A percentile compares a stretch with the other conserved stretches of the same genome.
These are phyloP conservation scores for Colletotrichum sp. DNA, from an alignment of 2,329 filamentous ascomycete genomes.

Conservation along the genomic window DNA sequence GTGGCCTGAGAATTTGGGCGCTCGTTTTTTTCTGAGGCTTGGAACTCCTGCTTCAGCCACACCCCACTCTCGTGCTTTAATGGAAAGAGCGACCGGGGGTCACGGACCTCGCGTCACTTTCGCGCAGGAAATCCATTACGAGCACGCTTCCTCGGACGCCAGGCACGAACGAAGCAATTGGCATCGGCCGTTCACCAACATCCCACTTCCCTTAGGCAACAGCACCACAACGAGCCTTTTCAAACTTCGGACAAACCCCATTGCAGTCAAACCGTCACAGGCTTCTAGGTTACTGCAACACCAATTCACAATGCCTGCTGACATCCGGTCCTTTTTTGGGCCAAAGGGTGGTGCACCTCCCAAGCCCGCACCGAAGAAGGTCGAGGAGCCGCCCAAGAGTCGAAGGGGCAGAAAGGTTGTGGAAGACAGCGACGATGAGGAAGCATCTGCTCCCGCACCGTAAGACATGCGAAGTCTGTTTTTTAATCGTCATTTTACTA, in stretches of 20 bases:
- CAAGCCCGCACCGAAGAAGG: constrained; percentile 51
- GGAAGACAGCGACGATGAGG: constrained; percentile 83
- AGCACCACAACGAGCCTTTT: not conserved
- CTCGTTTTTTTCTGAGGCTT: constrained; percentile 4
- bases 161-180: constrained; percentile 1
- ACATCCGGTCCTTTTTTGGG: constrained; percentile 92
- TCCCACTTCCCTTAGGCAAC: constrained; percentile 1
- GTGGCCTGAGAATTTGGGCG: constrained; percentile 26
- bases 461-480: not conserved
- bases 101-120: constrained; percentile 51
- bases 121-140: constrained; percentile 32
- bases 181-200: not conserved
- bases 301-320: constrained; percentile 66
- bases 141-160: constrained; percentile 1
- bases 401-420: constrained; percentile 69
- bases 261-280: not conserved
- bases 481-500: not conserved
- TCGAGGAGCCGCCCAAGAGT: constrained; percentile 47
- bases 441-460: constrained; percentile 43
- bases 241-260: not conserved
- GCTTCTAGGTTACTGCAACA: not conserved
- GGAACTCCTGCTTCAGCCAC: constrained; percentile 23
- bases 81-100: constrained; percentile 24
- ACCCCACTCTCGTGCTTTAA: not conserved
- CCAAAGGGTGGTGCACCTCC: constrained; percentile 69